These are phyloP conservation scores for Zygotorulaspora florentina DNA, from an alignment of 805 yeast species.

Conservation along the genomic window DNA sequence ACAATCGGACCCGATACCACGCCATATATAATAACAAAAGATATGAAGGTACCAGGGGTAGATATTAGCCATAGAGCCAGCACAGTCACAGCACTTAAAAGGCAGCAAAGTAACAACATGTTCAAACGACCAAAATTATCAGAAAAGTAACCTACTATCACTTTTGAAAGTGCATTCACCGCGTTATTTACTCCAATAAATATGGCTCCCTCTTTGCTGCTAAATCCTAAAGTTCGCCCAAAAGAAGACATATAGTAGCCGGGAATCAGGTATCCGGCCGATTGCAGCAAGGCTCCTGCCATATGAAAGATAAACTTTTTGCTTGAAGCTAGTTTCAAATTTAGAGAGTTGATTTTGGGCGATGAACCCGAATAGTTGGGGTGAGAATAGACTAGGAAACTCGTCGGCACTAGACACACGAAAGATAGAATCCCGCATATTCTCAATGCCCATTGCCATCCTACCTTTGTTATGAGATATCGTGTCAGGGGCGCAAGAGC, in stretches of 20 bases:
- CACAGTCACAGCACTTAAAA: constrained; percentile 2
- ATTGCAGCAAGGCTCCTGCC: constrained; percentile 4
- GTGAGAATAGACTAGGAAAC: not conserved
- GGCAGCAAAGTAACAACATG: constrained; percentile 3
- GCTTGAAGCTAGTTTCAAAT: not conserved
- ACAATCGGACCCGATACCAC: constrained; percentile 7
- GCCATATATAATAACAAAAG: constrained; percentile 4
- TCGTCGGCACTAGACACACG: not conserved
- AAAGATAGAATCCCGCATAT: constrained; percentile 32
- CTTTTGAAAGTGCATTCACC: constrained; percentile 6
- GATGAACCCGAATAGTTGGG: not conserved
- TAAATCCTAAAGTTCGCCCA: constrained; percentile 3
- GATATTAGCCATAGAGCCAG: constrained; percentile 4
- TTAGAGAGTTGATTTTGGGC: not conserved
- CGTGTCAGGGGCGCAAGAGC: constrained; percentile 32
- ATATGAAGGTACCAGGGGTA: constrained; percentile 2
- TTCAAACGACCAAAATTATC: constrained; percentile 7
- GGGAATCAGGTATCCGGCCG: constrained; percentile 6
- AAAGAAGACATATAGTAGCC: constrained; percentile 5
- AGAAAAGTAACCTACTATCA: constrained; percentile 1
- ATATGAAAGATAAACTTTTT: constrained; percentile 1
- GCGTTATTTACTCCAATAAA: constrained; percentile 6
- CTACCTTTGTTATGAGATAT: constrained; percentile 26
- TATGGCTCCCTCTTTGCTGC: constrained; percentile 2
- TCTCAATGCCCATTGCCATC: constrained; percentile 38